These are phyloP conservation scores for Raddia guianensis DNA, from an alignment of 176 grass and related monocot species.

Conservation along the genomic window DNA sequence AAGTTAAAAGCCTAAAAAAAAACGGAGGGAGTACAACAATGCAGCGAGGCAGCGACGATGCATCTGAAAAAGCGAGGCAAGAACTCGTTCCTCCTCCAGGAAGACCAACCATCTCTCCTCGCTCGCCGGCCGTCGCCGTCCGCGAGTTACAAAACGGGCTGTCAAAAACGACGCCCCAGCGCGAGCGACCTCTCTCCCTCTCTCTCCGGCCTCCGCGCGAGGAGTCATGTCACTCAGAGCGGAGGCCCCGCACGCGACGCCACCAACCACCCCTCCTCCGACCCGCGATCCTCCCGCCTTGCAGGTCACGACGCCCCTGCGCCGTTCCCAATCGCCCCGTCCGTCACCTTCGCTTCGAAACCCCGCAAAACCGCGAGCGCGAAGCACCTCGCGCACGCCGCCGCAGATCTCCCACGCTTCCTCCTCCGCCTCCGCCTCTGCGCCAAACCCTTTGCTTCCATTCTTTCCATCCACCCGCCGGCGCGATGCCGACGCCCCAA, in stretches of 20 bases:
- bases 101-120: not conserved
- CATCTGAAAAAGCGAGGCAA: no score
- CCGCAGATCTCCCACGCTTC: not conserved
- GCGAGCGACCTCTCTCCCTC: constrained; percentile 6
- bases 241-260: not conserved
- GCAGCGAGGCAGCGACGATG: no score
- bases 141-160: not conserved
- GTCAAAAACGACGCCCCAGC: constrained; percentile 48
- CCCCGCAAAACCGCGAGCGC: constrained; percentile 61
- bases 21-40: no score
- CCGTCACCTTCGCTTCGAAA: constrained; percentile 68
- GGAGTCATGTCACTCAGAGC: no score
- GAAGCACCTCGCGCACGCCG: constrained; percentile 50
- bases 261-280: constrained; percentile 28
- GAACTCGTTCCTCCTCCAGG: not conserved
- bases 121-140: not conserved
- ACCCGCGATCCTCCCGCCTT: constrained; percentile 47
- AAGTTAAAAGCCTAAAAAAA: no score
- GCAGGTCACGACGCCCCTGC: constrained; percentile 46
- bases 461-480: constrained; percentile 92
- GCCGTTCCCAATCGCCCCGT: constrained; percentile 14
- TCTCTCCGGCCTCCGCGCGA: not conserved
- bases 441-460: constrained; percentile 83
- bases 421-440: constrained; percentile 22
- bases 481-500: constrained; percentile 80